phyloP scores from a whole-genome alignment of 2,329 filamentous ascomycete species.

The Thermomyces lanuginosus region DNA sequence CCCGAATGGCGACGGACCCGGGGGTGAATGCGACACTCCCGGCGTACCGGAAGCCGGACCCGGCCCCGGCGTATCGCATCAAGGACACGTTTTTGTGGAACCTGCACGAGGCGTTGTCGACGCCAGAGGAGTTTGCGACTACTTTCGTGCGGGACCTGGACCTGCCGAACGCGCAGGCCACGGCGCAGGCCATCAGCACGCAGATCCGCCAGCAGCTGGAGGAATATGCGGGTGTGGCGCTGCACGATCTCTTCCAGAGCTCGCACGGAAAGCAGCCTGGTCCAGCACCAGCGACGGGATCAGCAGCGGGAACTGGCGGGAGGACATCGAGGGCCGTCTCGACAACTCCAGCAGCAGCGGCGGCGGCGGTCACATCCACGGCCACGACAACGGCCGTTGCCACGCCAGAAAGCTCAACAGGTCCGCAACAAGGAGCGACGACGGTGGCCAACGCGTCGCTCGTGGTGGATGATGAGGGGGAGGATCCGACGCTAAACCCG shows the following conservation, averaged over 20 bases:
- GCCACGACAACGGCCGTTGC: slow-evolving; percentile 33
- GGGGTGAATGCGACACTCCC: slow-evolving; percentile 49
- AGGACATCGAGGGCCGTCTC: slow-evolving; percentile 38
- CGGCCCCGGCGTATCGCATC: slow-evolving; percentile 68
- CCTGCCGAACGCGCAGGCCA: slow-evolving; percentile 54
- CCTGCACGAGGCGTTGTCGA: slow-evolving; percentile 81
- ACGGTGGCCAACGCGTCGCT: slow-evolving; percentile 20
- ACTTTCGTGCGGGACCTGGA: slow-evolving; percentile 84
- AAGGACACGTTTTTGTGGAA: slow-evolving; percentile 98
- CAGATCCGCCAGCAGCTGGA: slow-evolving; percentile 92
- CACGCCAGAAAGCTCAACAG: slow-evolving; percentile 45
- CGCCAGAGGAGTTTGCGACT: slow-evolving; percentile 89
- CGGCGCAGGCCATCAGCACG: slow-evolving; percentile 69
- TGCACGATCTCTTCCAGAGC: slow-evolving; percentile 76
- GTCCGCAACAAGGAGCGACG: slow-evolving; percentile 11
- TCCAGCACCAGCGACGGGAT: slow-evolving; percentile 15
- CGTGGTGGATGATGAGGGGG: no score
- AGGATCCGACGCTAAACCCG: slow-evolving; percentile 63
- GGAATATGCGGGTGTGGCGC: slow-evolving; percentile 84
- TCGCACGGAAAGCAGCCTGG: slow-evolving; percentile 15
- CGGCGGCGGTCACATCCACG: slow-evolving; percentile 35
- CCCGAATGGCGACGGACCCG: slow-evolving; percentile 25
- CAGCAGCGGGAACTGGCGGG: no score
- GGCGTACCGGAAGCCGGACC: slow-evolving; percentile 63
- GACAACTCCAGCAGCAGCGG: slow-evolving; percentile 35